Evolutionary conservation across 2,329 filamentous ascomycete species (phyloP).

Genomic region (Penicillium sp.): DNA sequence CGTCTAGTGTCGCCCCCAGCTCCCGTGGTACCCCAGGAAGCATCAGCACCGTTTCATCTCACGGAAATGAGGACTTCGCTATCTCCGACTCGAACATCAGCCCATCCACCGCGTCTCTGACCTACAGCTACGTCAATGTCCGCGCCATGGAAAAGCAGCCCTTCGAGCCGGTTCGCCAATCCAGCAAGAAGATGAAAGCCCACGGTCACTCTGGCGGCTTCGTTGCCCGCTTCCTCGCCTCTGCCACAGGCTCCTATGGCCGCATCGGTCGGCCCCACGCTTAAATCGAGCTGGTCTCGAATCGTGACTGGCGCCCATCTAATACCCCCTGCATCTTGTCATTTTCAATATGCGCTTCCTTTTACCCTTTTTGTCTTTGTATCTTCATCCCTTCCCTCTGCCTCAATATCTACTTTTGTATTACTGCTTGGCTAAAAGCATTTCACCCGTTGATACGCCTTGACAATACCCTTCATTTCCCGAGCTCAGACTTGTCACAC

Average conservation of each 20-base stretch:
- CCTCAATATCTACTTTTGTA: neutral
- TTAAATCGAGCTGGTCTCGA: constrained; percentile 26
- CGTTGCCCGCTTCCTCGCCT: constrained; percentile 46
- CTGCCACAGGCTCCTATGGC: constrained; percentile 43
- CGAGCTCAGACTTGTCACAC: neutral
- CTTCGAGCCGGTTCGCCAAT: constrained; percentile 31
- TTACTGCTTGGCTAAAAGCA: neutral
- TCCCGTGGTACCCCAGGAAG: constrained; percentile 46
- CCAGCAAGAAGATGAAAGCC: constrained; percentile 45
- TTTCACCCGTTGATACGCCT: neutral
- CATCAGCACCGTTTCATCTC: constrained; percentile 40
- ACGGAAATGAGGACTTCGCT: constrained; percentile 35
- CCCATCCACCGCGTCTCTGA: constrained; percentile 32
- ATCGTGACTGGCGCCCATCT: constrained; percentile 5
- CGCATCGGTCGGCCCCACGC: constrained; percentile 35
- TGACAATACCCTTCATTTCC: neutral
- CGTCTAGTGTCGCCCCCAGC: constrained; percentile 46
- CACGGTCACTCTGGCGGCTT: constrained; percentile 33
- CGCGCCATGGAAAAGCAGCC: constrained; percentile 33
- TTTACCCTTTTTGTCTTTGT: neutral
- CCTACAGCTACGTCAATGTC: constrained; percentile 38
- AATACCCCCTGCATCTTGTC: neutral
- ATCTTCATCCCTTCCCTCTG: neutral
- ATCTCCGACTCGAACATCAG: constrained; percentile 36
- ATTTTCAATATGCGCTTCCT: neutral